Percentiles rank a stretch among this genome's conserved stretches.
Evolutionary conservation across 2,329 filamentous ascomycete species (phyloP).

Genomic region (Fusarium sarcochroum): DNA sequence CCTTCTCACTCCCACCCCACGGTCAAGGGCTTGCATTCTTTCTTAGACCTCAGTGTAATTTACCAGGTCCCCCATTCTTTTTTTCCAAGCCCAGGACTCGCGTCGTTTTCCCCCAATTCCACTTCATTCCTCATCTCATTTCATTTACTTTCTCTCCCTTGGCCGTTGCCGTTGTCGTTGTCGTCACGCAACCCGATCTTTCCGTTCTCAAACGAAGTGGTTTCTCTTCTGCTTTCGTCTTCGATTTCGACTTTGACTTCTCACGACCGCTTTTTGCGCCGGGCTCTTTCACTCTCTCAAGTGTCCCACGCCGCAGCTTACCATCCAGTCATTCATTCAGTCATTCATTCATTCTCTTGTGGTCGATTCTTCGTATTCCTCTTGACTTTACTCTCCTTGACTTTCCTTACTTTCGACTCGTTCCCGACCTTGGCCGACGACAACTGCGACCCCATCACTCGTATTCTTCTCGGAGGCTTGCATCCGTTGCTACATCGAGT

Average conservation of each 20-base stretch:
- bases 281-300: slow-evolving; percentile 44
- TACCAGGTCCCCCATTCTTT: slow-evolving; percentile 39
- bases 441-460: slow-evolving; percentile 28
- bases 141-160: slow-evolving; percentile 36
- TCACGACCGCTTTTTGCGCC: slow-evolving; percentile 22
- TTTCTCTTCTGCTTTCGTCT: slow-evolving; percentile 34
- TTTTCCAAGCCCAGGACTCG: slow-evolving; percentile 1
- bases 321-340: slow-evolving; percentile 26
- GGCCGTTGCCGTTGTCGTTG: slow-evolving; percentile 16
- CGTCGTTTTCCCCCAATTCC: too few relatives aligned
- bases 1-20: slow-evolving; percentile 16
- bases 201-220: slow-evolving; percentile 31
- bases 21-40: slow-evolving; percentile 33
- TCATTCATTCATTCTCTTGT: slow-evolving; percentile 23
- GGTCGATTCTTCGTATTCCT: slow-evolving; percentile 25
- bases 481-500: slow-evolving; percentile 41
- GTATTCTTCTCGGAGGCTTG: slow-evolving; percentile 41
- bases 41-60: slow-evolving; percentile 36
- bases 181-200: slow-evolving; percentile 34
- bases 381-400: slow-evolving; percentile 15
- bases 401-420: slow-evolving; percentile 15
- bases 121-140: slow-evolving; percentile 29
- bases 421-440: slow-evolving; percentile 22
- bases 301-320: slow-evolving; percentile 25
- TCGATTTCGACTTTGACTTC: slow-evolving; percentile 14